A percentile compares a stretch with the other conserved stretches of the same genome.
These are phyloP conservation scores for Podaxis sp. DNA, from an alignment of 768 basidiomycete genomes.

Conservation along the genomic window DNA sequence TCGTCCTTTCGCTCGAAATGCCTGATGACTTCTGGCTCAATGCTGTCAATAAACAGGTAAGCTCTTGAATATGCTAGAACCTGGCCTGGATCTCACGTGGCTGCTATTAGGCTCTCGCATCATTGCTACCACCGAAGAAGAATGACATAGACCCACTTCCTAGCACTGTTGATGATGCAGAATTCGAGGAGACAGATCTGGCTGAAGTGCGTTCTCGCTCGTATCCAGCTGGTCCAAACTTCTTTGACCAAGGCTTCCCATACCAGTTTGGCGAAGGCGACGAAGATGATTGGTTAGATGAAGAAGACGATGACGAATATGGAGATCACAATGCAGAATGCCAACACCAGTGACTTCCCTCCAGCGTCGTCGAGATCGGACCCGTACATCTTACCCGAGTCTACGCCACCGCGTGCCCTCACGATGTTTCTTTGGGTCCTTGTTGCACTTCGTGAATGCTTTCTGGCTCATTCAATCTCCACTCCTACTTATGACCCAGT, in stretches of 20 bases:
- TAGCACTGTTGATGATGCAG: constrained; percentile 64
- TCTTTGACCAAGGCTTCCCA: constrained; percentile 76
- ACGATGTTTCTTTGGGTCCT: background rate
- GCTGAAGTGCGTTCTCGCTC: constrained; percentile 75
- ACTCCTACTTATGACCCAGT: constrained; percentile 1
- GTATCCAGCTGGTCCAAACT: constrained; percentile 70
- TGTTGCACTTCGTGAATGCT: background rate
- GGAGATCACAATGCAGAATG: constrained; percentile 50
- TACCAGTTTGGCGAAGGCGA: constrained; percentile 71
- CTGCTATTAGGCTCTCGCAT: constrained; percentile 52
- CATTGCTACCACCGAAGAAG: constrained; percentile 76
- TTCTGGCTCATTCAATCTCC: background rate
- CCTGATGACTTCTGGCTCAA: constrained; percentile 76
- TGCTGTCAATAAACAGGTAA: constrained; percentile 59
- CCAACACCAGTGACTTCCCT: constrained; percentile 47
- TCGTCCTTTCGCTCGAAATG: constrained; percentile 88
- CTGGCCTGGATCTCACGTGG: constrained; percentile 2
- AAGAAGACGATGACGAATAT: constrained; percentile 56
- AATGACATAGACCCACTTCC: constrained; percentile 69
- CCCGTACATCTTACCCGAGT: background rate
- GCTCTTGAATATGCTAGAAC: background rate
- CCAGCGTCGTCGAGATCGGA: background rate
- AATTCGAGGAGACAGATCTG: constrained; percentile 23
- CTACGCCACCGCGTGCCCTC: background rate
- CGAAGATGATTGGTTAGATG: constrained; percentile 70